Base-by-base conservation (phyloP, 1,284 basidiomycete genomes). In the Cutaneotrichosporon cutaneum region DNA sequence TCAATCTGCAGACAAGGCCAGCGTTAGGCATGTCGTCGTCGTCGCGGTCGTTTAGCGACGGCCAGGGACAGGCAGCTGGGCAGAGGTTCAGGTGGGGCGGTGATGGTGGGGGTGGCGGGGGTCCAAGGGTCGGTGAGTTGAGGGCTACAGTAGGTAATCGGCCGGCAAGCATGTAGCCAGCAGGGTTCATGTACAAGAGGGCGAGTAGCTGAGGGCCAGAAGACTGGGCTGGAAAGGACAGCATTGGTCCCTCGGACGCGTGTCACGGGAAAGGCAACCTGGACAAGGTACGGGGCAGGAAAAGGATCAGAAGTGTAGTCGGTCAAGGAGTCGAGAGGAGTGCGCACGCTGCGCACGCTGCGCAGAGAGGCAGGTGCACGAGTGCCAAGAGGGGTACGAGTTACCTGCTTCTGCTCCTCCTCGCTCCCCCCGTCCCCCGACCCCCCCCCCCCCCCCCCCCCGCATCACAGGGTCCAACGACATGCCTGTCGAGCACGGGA, bases 401-500 rank as follows among this genome's bases (percentile, higher is more conserved):
- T 6, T 11, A 33, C 7, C 32, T 7, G 6, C 36, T 16, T 39
- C 36, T 39, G 11, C 5, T 39, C 5, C 18, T 7, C 6, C 14
- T 1, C 36, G 13, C 32, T 11, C 32, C 32, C 32, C 11, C 32
- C 32, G n/a, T n/a, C n/a, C n/a, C n/a, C n/a, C n/a, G n/a, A n/a
- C n/a, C n/a, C n/a, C n/a, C n/a, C n/a, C n/a, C n/a, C n/a, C n/a
- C n/a, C n/a, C n/a, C n/a, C 26, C 8, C 27, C 35, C 52, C 35
- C 35, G 22, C 35, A 27, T 36, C 52, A 18, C 39, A 54, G 52
- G 52, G 52, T 54, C 35, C 52, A 54, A n/a, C 52, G 52, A 54
- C 52, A 54, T 54, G 52, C 35, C 52, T 39, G 35, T 54, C 52
- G 60, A 39, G 61, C 35, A 58, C 61, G 61, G 61, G 53, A 56